Evolutionary conservation across 768 basidiomycete genomes (phyloP), one percentile per base, ranked within the genome.

Genomic region (Leccinum sublutescens): DNA sequence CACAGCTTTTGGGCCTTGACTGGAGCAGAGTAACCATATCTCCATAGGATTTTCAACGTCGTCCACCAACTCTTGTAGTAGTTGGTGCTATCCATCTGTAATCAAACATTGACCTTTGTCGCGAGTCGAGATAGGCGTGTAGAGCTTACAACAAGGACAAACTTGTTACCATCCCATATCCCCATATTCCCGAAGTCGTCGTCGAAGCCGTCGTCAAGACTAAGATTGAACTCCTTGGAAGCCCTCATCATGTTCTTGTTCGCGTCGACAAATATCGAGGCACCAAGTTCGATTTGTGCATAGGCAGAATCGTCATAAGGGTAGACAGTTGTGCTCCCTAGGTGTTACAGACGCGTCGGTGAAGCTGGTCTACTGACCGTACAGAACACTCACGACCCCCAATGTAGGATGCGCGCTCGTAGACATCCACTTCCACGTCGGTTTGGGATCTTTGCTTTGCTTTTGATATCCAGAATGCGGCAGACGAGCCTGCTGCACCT

Each of bases 401-500:
- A 58, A 96, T 79, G 67, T 91, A 91, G 31, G 78, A 76, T 52
- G 79, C 80, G 64, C 81, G 82, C 62, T 98, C 95, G 70, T 89
- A 96, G 4, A 97, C 82, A 66, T 96, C 93, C 14, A 97, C 79
- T 54, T 90, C 85, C 3, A 92, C 79, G 57, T 89, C 80, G 34
- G 92, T 63, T 3, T 82, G 85, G 58, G 80, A 86, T 25, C 89
- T 78, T 63, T 89, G 80, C 64, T 87, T 86, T 27, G 88, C 90
- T 69, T 88, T 89, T 19, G 83, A 81, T 55, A 95, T 86, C 87
- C 93, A 91, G 68, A 85, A 91, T 2, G 86, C 93, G 21, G 93
- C 90, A 25, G 91, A 89, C 15, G 84, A 85, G 9, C 95, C 95
- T 10, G 80, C 92, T 14, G 95, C 93, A 27, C 95, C 95, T 0